A percentile compares a stretch with the other conserved stretches of the same genome.
These are phyloP conservation scores for Monilinia vaccinii-corymbosi DNA, from an alignment of 2,329 filamentous ascomycete genomes.

Conservation along the genomic window DNA sequence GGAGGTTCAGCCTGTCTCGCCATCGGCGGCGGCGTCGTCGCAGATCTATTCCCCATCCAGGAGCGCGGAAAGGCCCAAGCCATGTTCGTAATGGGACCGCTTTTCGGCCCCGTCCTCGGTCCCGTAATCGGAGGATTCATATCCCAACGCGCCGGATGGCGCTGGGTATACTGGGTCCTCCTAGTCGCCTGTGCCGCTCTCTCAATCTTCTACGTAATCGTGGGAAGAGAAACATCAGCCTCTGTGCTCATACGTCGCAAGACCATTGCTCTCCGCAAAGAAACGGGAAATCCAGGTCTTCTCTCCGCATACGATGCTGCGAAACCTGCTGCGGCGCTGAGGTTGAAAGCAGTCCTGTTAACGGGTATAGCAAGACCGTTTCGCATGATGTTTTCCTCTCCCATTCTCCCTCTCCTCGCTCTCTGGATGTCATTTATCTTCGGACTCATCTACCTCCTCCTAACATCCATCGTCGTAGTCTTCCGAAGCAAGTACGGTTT, in stretches of 20 bases:
- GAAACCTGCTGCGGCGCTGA: constrained; percentile 20
- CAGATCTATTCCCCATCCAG: constrained; percentile 52
- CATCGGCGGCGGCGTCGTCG: constrained; percentile 52
- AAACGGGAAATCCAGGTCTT: constrained; percentile 36
- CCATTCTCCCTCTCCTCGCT: constrained; percentile 27
- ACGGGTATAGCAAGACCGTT: constrained; percentile 25
- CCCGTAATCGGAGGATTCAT: constrained; percentile 31
- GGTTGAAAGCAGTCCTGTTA: constrained; percentile 21
- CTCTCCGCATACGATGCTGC: constrained; percentile 33
- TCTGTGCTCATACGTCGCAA: constrained; percentile 36
- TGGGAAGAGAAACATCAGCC: constrained; percentile 41
- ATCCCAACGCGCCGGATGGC: constrained; percentile 29
- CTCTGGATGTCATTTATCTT: constrained; percentile 16
- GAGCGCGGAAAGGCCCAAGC: constrained; percentile 50
- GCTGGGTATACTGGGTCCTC: constrained; percentile 38
- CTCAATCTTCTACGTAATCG: constrained; percentile 31
- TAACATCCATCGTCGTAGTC: constrained; percentile 20
- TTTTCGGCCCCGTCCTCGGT: constrained; percentile 29
- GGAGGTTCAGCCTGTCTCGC: constrained; percentile 35
- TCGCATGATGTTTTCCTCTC: constrained; percentile 41
- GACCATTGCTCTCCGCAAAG: constrained; percentile 28
- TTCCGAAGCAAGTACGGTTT: constrained; percentile 32
- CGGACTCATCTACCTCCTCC: constrained; percentile 26
- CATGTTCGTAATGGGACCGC: constrained; percentile 35
- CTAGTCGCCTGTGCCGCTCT: constrained; percentile 31